A percentile compares a stretch with the other conserved stretches of the same genome.
phyloP scores from a whole-genome alignment of 2,329 filamentous ascomycete genomes.

The Trichoderma polysporum region DNA sequence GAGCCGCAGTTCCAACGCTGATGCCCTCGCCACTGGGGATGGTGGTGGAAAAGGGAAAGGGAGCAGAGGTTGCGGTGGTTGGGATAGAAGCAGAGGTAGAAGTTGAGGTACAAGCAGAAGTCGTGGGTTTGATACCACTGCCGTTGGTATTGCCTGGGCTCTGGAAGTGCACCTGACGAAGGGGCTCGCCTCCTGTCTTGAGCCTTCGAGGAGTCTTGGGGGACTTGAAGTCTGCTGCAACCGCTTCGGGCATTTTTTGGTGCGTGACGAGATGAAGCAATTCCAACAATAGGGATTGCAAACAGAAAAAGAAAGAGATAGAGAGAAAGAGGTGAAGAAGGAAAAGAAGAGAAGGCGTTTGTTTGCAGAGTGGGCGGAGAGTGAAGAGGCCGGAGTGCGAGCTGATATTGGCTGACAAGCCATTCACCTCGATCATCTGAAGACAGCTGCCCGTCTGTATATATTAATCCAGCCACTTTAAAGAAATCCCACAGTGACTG shows the following conservation, averaged over 20 bases:
- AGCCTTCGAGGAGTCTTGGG: conserved; percentile 32
- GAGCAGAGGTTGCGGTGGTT: neutral
- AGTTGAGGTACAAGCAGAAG: conserved; percentile 3
- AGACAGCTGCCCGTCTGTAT: conserved; percentile 4
- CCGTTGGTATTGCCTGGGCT: conserved; percentile 11
- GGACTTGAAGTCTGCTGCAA: conserved; percentile 29
- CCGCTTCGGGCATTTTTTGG: conserved; percentile 30
- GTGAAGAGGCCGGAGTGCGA: neutral
- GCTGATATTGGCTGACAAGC: neutral
- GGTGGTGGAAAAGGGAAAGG: neutral
- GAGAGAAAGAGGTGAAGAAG: neutral
- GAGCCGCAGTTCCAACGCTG: too few species aligned
- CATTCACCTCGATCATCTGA: conserved; percentile 2
- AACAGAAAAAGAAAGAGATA: neutral
- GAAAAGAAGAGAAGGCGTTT: conserved; percentile 3
- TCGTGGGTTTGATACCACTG: conserved; percentile 2
- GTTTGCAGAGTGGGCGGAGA: neutral
- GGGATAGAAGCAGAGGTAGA: neutral
- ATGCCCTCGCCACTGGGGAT: conserved; percentile 8
- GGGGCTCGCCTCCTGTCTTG: conserved; percentile 29
- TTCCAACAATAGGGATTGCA: neutral
- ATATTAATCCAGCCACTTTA: neutral
- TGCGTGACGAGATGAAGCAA: neutral
- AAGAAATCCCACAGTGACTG: neutral
- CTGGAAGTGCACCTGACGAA: conserved; percentile 37